These are phyloP conservation scores for Trichosanthes cucumerina DNA, from an alignment of 306 rosid genomes.

Conservation along the genomic window DNA sequence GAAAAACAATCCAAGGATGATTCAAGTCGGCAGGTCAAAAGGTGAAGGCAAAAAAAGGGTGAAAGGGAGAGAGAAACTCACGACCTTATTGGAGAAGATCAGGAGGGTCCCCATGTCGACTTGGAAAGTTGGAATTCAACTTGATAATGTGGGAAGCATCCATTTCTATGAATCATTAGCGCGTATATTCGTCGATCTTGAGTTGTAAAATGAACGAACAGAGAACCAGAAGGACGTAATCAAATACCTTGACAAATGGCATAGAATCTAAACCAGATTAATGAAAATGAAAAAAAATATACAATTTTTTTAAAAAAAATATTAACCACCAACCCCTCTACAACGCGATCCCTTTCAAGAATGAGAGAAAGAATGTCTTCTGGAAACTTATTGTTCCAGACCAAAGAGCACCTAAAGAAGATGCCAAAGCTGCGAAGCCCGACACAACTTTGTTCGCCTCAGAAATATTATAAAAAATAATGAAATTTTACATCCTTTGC, in stretches of 20 bases:
- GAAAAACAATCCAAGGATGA: not conserved
- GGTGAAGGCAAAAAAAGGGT: not conserved
- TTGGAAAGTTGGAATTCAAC: not conserved
- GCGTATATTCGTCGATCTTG: not conserved
- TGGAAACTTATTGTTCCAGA: no score
- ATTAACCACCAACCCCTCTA: no score
- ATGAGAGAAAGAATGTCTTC: no score
- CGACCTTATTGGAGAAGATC: not conserved
- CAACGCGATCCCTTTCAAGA: no score
- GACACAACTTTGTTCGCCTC: no score
- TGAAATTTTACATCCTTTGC: no score
- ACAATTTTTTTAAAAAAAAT: no score
- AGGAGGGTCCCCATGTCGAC: not conserved
- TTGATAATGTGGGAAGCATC: not conserved
- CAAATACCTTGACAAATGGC: not conserved
- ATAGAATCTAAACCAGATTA: not conserved
- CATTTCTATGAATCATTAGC: not conserved
- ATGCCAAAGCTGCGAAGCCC: no score
- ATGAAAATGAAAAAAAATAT: no score
- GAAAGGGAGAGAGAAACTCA: not conserved
- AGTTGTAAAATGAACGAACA: not conserved
- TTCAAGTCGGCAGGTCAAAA: slow-evolving; percentile 11
- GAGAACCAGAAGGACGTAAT: not conserved
- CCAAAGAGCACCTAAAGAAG: no score
- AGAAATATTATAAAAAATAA: no score